Conservation (phyloP, 139 green algal genomes). For the Limnomonas spitsbergensis region DNA sequence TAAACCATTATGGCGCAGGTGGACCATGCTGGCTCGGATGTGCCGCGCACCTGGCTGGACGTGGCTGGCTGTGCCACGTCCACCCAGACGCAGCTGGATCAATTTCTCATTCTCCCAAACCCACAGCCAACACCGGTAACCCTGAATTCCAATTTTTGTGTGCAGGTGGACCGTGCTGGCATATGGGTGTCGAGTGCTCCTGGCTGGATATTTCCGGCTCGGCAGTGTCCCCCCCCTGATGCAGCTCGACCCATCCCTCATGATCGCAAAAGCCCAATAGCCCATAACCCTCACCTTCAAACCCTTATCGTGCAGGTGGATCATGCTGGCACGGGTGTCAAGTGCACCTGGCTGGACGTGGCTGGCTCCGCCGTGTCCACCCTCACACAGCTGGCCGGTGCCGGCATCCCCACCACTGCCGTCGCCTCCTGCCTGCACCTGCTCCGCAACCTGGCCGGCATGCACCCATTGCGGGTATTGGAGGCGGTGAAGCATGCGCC, state of each 20-base stretch:
- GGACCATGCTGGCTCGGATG: not conserved
- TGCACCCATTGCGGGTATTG: not conserved
- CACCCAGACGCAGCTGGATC: not conserved
- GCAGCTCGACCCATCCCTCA: no score
- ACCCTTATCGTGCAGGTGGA: not conserved
- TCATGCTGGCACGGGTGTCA: not conserved
- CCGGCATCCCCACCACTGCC: not conserved
- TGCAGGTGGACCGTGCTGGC: no score
- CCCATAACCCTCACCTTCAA: no score
- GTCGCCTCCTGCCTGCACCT: not conserved
- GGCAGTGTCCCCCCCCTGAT: no score
- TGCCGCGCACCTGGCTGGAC: not conserved
- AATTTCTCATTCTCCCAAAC: no score
- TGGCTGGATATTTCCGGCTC: no score
- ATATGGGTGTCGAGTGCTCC: no score
- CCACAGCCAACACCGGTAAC: no score
- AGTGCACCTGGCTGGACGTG: constrained; percentile 6
- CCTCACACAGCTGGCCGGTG: not conserved
- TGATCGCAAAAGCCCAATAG: no score
- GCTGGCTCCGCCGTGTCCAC: not conserved
- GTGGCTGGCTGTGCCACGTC: not conserved
- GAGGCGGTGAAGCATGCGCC: not conserved
- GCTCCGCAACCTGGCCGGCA: not conserved
- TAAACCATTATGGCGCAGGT: not conserved
- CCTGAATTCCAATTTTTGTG: no score